A percentile compares a stretch with the other conserved stretches of the same genome.
Conservation (phyloP, 2,329 filamentous ascomycete genomes). For the Colletotrichum orbiculare region DNA sequence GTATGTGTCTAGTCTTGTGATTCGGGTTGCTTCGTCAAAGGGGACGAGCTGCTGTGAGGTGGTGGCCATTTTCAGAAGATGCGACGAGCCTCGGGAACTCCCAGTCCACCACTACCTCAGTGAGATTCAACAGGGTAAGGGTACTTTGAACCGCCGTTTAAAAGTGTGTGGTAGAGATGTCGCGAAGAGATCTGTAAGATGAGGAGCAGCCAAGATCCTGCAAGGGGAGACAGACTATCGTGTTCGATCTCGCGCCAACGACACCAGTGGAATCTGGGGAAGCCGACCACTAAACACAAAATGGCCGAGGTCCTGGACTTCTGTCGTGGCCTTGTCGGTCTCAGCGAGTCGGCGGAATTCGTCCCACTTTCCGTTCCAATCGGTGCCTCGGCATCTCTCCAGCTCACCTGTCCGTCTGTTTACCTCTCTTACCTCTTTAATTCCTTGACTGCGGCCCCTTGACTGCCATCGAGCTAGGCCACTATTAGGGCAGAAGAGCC, state of each 20-base stretch:
- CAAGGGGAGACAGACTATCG: too few relatives aligned
- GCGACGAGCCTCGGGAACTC: too few relatives aligned
- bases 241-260: background rate
- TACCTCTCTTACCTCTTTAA: background rate
- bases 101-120: too few relatives aligned
- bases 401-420: constrained; percentile 8
- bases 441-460: too few relatives aligned
- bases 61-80: constrained; percentile 1
- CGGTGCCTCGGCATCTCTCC: constrained; percentile 8
- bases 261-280: constrained; percentile 6
- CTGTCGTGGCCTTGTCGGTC: background rate
- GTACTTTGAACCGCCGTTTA: too few relatives aligned
- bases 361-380: background rate
- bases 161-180: background rate
- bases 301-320: background rate
- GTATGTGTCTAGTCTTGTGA: constrained; percentile 39
- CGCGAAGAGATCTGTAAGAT: background rate
- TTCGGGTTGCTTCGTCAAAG: constrained; percentile 39
- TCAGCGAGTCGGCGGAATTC: constrained; percentile 8
- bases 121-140: too few relatives aligned
- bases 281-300: background rate
- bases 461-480: too few relatives aligned
- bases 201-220: too few relatives aligned
- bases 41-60: constrained; percentile 29
- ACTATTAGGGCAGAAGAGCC: background rate